These are phyloP conservation scores for Clarireedia sp. DNA, from an alignment of 2,329 filamentous ascomycete species.

Conservation along the genomic window DNA sequence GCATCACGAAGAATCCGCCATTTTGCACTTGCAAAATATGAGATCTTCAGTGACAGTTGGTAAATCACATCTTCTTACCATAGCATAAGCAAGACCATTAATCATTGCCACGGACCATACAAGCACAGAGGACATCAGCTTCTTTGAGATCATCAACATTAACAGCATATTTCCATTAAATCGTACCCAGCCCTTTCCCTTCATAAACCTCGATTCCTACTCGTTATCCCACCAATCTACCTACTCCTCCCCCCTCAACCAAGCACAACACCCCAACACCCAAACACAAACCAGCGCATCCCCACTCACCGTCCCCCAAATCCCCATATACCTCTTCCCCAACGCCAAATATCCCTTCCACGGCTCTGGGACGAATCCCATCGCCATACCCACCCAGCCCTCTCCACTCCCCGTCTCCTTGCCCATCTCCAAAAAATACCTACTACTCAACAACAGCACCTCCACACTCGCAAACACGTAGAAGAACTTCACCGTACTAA, in stretches of 20 bases:
- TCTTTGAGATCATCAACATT: no score
- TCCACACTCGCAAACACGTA: slow-evolving; percentile 76
- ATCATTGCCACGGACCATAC: no score
- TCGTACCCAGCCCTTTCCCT: no score
- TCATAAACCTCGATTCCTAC: no score
- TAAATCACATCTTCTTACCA: no score
- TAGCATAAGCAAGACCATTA: no score
- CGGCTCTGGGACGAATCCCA: slow-evolving; percentile 58
- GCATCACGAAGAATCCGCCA: no score
- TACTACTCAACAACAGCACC: slow-evolving; percentile 60
- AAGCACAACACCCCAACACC: slow-evolving; percentile 46
- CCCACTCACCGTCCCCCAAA: slow-evolving; percentile 61
- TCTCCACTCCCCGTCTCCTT: slow-evolving; percentile 39
- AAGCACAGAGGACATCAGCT: no score
- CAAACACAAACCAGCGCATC: slow-evolving; percentile 74
- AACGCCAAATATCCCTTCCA: slow-evolving; percentile 54
- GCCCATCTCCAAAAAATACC: slow-evolving; percentile 61
- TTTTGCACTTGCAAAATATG: no score
- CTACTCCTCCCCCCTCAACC: slow-evolving; percentile 16
- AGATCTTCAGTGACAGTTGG: no score
- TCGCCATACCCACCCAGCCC: slow-evolving; percentile 56
- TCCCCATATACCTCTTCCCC: slow-evolving; percentile 57
- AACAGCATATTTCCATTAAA: no score
- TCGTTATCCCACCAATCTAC: no score
- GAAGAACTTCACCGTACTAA: slow-evolving; percentile 50